A percentile compares a stretch with the other conserved stretches of the same genome.
phyloP scores from a whole-genome alignment of 192 early-diverging fungal genomes.

The Geranomyces michiganensis region DNA sequence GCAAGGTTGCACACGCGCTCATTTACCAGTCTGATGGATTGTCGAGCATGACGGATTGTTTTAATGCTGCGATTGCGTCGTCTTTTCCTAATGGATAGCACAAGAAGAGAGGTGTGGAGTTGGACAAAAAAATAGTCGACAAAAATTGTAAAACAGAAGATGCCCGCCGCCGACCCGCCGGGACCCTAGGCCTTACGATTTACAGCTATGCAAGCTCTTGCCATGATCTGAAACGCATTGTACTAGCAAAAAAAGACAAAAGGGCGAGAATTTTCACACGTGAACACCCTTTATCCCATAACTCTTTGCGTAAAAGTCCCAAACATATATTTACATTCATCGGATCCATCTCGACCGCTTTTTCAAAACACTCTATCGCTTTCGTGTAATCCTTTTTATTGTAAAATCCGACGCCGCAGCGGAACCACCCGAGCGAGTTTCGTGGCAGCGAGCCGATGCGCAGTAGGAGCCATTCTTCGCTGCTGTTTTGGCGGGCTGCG shows the following conservation, averaged over 20 bases:
- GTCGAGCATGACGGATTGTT: conserved; percentile 62
- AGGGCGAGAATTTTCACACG: neutral
- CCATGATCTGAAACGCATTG: conserved; percentile 67
- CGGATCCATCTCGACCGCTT: conserved; percentile 57
- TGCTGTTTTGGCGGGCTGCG: conserved; percentile 23
- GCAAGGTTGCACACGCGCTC: neutral
- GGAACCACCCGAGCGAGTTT: conserved; percentile 65
- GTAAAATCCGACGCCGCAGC: conserved; percentile 66
- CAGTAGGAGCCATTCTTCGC: conserved; percentile 58
- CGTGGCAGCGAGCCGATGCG: conserved; percentile 56
- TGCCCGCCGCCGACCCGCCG: too few relatives aligned
- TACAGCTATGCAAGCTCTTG: conserved; percentile 62
- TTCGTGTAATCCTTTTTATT: conserved; percentile 66
- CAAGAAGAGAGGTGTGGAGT: too few relatives aligned
- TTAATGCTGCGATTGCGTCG: conserved; percentile 60
- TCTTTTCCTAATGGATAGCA: conserved; percentile 52
- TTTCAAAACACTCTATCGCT: conserved; percentile 64
- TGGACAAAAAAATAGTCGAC: neutral
- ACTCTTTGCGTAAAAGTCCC: too few relatives aligned
- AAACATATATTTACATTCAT: conserved; percentile 56
- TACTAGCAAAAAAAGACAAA: conserved; percentile 39
- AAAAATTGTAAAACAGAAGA: neutral
- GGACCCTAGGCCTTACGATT: conserved; percentile 55
- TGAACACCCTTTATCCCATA: too few relatives aligned
- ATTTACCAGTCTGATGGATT: conserved; percentile 63